Evolutionary conservation across 139 green algal species (phyloP).

Genomic region (Desmodesmus armatus): DNA sequence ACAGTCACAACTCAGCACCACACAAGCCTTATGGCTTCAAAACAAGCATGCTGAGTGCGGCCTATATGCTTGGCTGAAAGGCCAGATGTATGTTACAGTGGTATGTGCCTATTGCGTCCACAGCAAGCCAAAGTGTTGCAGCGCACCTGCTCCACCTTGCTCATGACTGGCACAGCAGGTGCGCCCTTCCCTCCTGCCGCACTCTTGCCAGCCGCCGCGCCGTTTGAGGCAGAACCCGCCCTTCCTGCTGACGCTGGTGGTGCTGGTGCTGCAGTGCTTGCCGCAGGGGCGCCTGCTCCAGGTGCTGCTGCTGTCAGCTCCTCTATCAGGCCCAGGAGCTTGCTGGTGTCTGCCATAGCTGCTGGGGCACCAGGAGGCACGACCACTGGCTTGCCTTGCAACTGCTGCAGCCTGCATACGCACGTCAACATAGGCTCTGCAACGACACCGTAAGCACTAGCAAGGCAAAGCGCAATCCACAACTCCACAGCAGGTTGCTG

Average conservation of each 20-base stretch:
- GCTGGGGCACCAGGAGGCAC: conserved; percentile 57
- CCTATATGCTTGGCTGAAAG: no score
- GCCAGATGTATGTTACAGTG: no score
- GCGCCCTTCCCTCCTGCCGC: background rate
- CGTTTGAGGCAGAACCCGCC: background rate
- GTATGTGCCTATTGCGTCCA: no score
- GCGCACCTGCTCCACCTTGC: background rate
- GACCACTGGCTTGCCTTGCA: conserved; percentile 47
- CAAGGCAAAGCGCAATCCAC: no score
- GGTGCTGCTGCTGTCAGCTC: conserved; percentile 42
- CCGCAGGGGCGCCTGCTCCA: conserved; percentile 17
- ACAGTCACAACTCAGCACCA: background rate
- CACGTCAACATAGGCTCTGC: no score
- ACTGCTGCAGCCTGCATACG: conserved; percentile 69
- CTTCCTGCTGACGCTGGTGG: background rate
- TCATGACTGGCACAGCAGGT: background rate
- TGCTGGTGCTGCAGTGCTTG: background rate
- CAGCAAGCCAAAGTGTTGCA: background rate
- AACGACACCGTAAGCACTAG: no score
- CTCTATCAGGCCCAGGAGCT: conserved; percentile 65
- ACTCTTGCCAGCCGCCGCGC: background rate
- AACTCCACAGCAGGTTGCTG: no score
- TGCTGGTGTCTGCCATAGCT: conserved; percentile 59
- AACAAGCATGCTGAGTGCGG: no score
- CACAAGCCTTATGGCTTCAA: background rate